A percentile compares a stretch with the other conserved stretches of the same genome.
Conservation (phyloP, 495 filamentous ascomycete species). For the Aspergillus egyptiacus region DNA sequence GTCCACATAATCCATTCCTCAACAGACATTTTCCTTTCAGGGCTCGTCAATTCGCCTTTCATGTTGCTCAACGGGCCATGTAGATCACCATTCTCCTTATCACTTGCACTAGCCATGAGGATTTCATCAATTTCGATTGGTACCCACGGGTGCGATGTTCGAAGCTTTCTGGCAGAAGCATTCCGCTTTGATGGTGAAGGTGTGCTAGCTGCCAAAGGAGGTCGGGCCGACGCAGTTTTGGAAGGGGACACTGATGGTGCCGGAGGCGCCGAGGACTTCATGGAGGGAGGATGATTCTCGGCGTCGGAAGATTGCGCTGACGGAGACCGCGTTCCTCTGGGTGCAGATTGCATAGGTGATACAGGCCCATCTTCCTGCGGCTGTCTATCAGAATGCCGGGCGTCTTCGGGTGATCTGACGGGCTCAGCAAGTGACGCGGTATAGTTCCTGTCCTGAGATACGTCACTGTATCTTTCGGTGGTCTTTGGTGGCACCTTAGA, state of each 20-base stretch:
- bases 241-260: slow-evolving; percentile 42
- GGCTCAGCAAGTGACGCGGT: slow-evolving; percentile 28
- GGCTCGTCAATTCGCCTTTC: slow-evolving; percentile 58
- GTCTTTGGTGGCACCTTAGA: slow-evolving; percentile 39
- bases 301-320: slow-evolving; percentile 76
- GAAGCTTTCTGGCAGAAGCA: slow-evolving; percentile 47
- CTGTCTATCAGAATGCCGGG: not conserved
- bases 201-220: slow-evolving; percentile 49
- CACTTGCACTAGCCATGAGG: slow-evolving; percentile 39
- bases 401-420: slow-evolving; percentile 9
- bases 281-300: slow-evolving; percentile 69
- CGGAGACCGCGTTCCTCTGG: slow-evolving; percentile 45
- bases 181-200: slow-evolving; percentile 67
- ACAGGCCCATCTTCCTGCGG: slow-evolving; percentile 18
- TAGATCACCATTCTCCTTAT: slow-evolving; percentile 52
- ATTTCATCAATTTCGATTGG: slow-evolving; percentile 63
- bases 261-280: slow-evolving; percentile 42
- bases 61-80: slow-evolving; percentile 37
- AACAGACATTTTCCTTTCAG: slow-evolving; percentile 84
- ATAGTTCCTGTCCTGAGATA: slow-evolving; percentile 37
- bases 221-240: slow-evolving; percentile 30
- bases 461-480: slow-evolving; percentile 40
- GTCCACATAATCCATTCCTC: slow-evolving; percentile 87
- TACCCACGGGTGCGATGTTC: slow-evolving; percentile 63
- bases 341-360: slow-evolving; percentile 29